Evolutionary conservation across 2,329 filamentous ascomycete genomes (phyloP), one percentile per base, ranked within the genome.

Genomic region (Bretziella fagacearum): DNA sequence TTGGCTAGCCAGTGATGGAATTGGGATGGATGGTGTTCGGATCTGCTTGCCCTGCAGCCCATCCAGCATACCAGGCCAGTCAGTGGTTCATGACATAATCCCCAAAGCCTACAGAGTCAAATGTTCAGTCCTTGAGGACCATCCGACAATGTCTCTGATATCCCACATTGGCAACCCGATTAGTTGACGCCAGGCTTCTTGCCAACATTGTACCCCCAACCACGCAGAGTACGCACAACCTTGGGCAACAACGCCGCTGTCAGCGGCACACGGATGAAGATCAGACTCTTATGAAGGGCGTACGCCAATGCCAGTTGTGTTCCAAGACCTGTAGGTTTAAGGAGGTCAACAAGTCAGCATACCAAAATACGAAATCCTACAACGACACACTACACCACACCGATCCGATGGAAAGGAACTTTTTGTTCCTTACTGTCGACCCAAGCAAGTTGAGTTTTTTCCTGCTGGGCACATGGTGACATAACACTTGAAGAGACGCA

Each of bases 221-320:
- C 72, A 53, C 89, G 71, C 23, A 98, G 67, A 10, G 78, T 74
- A 63, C 85, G 93, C 57, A 95, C 91, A n/a, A 96, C 79, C 63
- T 93, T 95, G 1, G 91, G 91, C 6, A 84, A 86, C 27, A 96
- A 71, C 2, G 86, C 89, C 10, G 84, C 86, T 1, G 91, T 91
- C 53, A 96, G 65, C 6, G 91, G 91, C 7, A 98, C 85, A n/a
- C 91, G 77, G 54, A 96, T 63, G 62, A 98, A 94, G 57, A 98
- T 95, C 62, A 96, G 85, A 55, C 83, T 93, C 66, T 98, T 98
- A 70, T 98, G 91, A 50, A 98, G 84, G 23, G 89, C 89, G 59
- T 98, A 98, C 10, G 91, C 91, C 42, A 98, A 72, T 13, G 84
- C 86, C 25, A 98, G 68, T 59, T 95, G 86, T 6, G 91, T 96